Base-by-base conservation (phyloP, 441 rosid species). In the Pelargonium myrrhifolium region DNA sequence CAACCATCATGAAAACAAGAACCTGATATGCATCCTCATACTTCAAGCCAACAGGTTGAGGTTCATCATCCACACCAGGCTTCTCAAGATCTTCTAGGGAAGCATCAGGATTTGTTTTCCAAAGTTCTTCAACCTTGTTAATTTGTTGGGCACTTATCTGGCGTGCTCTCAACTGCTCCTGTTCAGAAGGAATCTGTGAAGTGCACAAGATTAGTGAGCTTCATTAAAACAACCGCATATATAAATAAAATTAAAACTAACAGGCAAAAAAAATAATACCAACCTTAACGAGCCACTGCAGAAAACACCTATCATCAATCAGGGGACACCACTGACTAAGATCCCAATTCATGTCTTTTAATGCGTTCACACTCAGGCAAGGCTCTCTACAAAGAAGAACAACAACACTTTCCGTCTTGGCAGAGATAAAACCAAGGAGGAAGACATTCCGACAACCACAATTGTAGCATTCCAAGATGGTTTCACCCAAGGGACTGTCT, bases 11-110 rank as follows among this genome's bases (percentile, higher is more conserved):
- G 66, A 75, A 53, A 39, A 65, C 12, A 61, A 37, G 35, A 67
- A 92, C 99, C 97, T 92, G 99, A 78, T 95, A 95, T 56, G 99
- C 99, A 84, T 95, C 99, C 84, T 95, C 98, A 77, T 95, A 92
- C 81, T 92, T 95, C 72, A 87, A 72, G 66, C 80, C 95, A 62
- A 95, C 98, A 59, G 92, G 83, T 78, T 92, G 99, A 74, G 98
- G 99, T 75, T 95, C 99, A 78, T 95, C 99, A 70, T 95, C 99
- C 62, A 92, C 92, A 69, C 97, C 99, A 80, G 98, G 99, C 76
- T 92, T 95, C 80, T 92, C 99, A 71, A 95, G 99, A 83, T 95
- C 99, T 82, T 92, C 99, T 59, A 92, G 93, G 68, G 96, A 81
- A 65, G 99, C 96, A 81, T 92, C 99, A 60, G 98, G 97, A 78